These are phyloP conservation scores for Kodamaea lidongshanica DNA, from an alignment of 805 yeast genomes.

Conservation along the genomic window DNA sequence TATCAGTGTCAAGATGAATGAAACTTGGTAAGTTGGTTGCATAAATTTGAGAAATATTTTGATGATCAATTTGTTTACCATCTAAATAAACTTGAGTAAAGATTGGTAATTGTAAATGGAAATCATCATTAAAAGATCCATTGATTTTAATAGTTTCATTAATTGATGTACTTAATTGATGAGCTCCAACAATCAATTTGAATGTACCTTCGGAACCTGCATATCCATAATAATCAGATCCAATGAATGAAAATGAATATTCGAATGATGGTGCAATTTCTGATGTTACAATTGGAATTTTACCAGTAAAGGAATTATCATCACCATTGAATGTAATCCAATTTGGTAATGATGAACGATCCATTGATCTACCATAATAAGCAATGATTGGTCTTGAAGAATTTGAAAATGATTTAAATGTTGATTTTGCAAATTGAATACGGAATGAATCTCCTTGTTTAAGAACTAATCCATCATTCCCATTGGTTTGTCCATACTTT, in stretches of 20 bases:
- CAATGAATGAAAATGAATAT: conserved; percentile 68
- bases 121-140: conserved; percentile 55
- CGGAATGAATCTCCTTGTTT: conserved; percentile 62
- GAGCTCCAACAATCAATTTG: conserved; percentile 79
- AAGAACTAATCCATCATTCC: conserved; percentile 65
- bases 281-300: conserved; percentile 82
- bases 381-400: conserved; percentile 49
- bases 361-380: conserved; percentile 75
- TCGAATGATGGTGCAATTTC: conserved; percentile 79
- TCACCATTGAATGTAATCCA: conserved; percentile 73
- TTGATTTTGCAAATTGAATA: conserved; percentile 54
- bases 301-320: conserved; percentile 69
- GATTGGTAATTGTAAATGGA: conserved; percentile 56
- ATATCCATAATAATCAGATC: conserved; percentile 70
- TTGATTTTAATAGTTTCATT: conserved; percentile 54
- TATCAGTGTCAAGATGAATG: conserved; percentile 38
- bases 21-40: conserved; percentile 55
- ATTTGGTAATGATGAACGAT: conserved; percentile 83
- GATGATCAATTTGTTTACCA: conserved; percentile 38
- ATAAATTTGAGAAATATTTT: conserved; percentile 50
- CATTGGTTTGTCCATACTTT: conserved; percentile 69
- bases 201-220: conserved; percentile 68
- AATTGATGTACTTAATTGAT: conserved; percentile 63
- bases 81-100: conserved; percentile 60
- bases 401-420: conserved; percentile 44